These are phyloP conservation scores for Anisodus tanguticus DNA, from an alignment of 257 asterid genomes.

Conservation along the genomic window DNA sequence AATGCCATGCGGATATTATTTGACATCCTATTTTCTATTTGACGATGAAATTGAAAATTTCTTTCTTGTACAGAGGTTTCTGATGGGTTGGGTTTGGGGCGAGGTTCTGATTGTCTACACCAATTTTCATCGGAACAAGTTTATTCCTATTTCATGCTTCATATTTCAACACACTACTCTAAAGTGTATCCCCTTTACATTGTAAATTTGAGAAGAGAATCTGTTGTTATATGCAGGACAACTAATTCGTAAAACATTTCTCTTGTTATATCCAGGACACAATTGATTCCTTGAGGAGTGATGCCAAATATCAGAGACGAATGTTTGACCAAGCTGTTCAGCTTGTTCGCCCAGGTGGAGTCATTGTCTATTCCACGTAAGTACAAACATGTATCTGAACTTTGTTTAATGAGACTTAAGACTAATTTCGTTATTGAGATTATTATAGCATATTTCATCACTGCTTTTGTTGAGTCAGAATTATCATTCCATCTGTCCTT, in stretches of 20 bases:
- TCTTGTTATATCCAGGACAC: slow-evolving; percentile 61
- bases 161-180: slow-evolving; percentile 18
- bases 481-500: slow-evolving; percentile 9
- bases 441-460: not conserved
- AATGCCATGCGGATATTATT: not conserved
- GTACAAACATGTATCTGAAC: slow-evolving; percentile 37
- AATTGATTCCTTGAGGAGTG: slow-evolving; percentile 73
- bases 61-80: not conserved
- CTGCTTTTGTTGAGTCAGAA: slow-evolving; percentile 12
- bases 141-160: not conserved
- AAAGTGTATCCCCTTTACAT: not conserved
- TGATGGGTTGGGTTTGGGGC: not conserved
- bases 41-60: not conserved
- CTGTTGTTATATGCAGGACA: not conserved
- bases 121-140: not conserved
- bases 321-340: slow-evolving; percentile 99
- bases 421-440: not conserved
- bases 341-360: slow-evolving; percentile 98
- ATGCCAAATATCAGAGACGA: slow-evolving; percentile 86
- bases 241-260: slow-evolving; percentile 9
- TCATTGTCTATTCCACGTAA: slow-evolving; percentile 92
- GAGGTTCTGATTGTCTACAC: not conserved
- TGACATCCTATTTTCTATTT: slow-evolving; percentile 18
- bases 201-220: not conserved
- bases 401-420: not conserved